phyloP scores from a whole-genome alignment of 179 eudicot genomes.

The Actinidia polygama region DNA sequence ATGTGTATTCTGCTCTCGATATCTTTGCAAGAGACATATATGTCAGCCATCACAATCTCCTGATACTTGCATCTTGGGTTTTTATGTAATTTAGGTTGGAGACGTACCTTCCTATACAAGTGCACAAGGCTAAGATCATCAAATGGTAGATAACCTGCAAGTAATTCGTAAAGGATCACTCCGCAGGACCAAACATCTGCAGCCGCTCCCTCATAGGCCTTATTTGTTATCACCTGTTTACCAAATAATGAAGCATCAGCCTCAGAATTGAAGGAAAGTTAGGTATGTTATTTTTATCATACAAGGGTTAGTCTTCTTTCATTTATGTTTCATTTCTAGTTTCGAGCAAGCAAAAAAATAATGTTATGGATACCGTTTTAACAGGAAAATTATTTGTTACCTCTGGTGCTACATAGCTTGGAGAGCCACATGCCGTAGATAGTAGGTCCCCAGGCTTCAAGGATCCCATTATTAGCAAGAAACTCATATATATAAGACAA shows the following conservation, averaged over 20 bases:
- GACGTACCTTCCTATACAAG: constrained; percentile 51
- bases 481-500: neutral
- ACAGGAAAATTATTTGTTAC: constrained; percentile 28
- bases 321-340: neutral
- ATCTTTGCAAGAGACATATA: constrained; percentile 35
- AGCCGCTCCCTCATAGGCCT: constrained; percentile 62
- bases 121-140: constrained; percentile 42
- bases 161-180: constrained; percentile 58
- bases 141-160: constrained; percentile 59
- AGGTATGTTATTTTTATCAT: constrained; percentile 9
- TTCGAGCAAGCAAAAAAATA: no score
- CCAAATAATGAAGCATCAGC: constrained; percentile 21
- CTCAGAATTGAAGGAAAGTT: neutral
- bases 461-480: neutral
- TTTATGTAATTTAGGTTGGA: neutral
- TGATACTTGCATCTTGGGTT: neutral
- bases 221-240: constrained; percentile 45
- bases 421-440: constrained; percentile 66
- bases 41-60: neutral
- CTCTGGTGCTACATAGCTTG: constrained; percentile 73
- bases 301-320: neutral
- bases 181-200: constrained; percentile 73
- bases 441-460: constrained; percentile 50
- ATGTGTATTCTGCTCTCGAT: constrained; percentile 44
- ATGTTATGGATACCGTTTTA: neutral